These are phyloP conservation scores for Lactarius pseudohatsudake DNA, from an alignment of 768 basidiomycete genomes.

Conservation along the genomic window DNA sequence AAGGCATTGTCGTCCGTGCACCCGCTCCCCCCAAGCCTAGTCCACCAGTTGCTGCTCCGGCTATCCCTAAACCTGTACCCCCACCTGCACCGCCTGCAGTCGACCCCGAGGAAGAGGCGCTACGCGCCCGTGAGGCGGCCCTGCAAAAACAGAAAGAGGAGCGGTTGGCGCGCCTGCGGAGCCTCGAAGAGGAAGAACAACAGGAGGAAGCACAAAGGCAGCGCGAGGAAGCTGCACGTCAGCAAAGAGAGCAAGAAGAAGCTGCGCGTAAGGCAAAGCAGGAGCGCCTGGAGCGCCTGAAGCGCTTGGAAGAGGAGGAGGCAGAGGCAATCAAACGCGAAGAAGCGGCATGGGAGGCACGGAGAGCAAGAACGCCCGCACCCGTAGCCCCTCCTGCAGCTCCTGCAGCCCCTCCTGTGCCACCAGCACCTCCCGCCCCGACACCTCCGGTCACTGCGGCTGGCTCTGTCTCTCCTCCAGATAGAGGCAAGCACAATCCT, in stretches of 20 bases:
- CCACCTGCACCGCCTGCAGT: constrained; percentile 45
- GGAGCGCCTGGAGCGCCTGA: constrained; percentile 22
- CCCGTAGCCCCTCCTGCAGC: constrained; percentile 43
- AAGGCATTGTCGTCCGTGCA: constrained; percentile 30
- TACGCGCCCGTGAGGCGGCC: constrained; percentile 68
- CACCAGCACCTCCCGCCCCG: constrained; percentile 38
- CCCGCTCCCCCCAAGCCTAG: constrained; percentile 39
- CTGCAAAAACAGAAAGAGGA: constrained; percentile 72
- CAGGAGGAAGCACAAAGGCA: constrained; percentile 53
- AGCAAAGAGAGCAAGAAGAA: constrained; percentile 37
- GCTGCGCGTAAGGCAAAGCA: constrained; percentile 22
- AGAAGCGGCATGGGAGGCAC: constrained; percentile 19
- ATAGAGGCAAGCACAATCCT: constrained; percentile 72
- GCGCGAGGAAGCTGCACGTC: constrained; percentile 34
- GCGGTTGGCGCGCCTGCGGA: constrained; percentile 65
- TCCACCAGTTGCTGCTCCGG: constrained; percentile 31
- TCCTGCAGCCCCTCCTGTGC: constrained; percentile 34
- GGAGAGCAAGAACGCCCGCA: constrained; percentile 41
- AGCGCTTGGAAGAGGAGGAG: constrained; percentile 26
- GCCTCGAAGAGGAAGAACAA: constrained; percentile 63
- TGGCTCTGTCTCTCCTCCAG: constrained; percentile 35
- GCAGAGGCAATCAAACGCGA: constrained; percentile 24
- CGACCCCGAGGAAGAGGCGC: constrained; percentile 74
- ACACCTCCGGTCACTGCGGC: constrained; percentile 42
- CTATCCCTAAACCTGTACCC: constrained; percentile 40